Conservation (phyloP, 2,329 filamentous ascomycete species). For the Diaporthe destruens region DNA sequence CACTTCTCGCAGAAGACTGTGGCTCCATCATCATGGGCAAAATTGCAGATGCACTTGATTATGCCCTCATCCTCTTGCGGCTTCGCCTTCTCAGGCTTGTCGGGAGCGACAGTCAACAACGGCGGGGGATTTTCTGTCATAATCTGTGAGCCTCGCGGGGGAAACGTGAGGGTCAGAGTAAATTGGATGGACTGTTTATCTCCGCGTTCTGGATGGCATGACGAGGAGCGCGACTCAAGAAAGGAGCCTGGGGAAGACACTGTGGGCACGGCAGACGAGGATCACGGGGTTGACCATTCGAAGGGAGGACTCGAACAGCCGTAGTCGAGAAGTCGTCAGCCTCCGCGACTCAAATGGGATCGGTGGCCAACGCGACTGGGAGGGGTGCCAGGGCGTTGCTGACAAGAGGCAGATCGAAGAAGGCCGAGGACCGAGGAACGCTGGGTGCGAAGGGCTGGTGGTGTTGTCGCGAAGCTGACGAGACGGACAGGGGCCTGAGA, state of each 20-base stretch:
- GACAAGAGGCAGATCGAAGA: slow-evolving; percentile 24
- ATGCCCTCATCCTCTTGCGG: slow-evolving; percentile 81
- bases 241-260: slow-evolving; percentile 39
- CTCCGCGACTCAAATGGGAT: slow-evolving; percentile 13
- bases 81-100: slow-evolving; percentile 58
- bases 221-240: slow-evolving; percentile 65
- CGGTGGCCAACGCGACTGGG: slow-evolving; percentile 35
- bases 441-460: not conserved
- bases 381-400: not conserved
- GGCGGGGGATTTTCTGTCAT: slow-evolving; percentile 71
- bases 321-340: slow-evolving; percentile 15
- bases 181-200: slow-evolving; percentile 61
- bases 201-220: slow-evolving; percentile 69
- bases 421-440: slow-evolving; percentile 10
- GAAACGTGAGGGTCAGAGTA: slow-evolving; percentile 51
- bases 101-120: slow-evolving; percentile 64
- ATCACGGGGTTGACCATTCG: slow-evolving; percentile 36
- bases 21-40: slow-evolving; percentile 94
- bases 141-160: slow-evolving; percentile 64
- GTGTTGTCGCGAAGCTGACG: slow-evolving; percentile 22
- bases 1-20: slow-evolving; percentile 97
- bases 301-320: slow-evolving; percentile 23
- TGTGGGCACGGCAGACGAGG: slow-evolving; percentile 37
- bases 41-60: slow-evolving; percentile 98
- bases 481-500: slow-evolving; percentile 10